A percentile compares a stretch with the other conserved stretches of the same genome.
These are phyloP conservation scores for Aspergillus clavatus DNA, from an alignment of 2,329 filamentous ascomycete species.

Conservation along the genomic window DNA sequence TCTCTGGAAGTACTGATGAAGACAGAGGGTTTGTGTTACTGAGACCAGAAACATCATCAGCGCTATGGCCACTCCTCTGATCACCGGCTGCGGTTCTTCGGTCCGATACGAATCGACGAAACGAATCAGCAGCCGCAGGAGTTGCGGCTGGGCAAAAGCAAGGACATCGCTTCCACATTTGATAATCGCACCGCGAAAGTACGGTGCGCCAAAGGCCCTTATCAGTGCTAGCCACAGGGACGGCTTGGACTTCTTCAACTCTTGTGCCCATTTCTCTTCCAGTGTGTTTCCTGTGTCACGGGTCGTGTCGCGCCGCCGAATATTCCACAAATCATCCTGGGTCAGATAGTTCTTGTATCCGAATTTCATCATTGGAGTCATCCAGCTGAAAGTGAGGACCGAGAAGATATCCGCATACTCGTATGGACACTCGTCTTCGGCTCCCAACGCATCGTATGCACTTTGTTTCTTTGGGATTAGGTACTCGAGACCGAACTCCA, in stretches of 20 bases:
- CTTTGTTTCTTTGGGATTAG: conserved; percentile 74
- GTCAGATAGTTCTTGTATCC: conserved; percentile 90
- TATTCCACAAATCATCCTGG: conserved; percentile 92
- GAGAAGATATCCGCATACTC: conserved; percentile 96
- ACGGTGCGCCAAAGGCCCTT: conserved; percentile 78
- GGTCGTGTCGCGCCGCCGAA: conserved; percentile 76
- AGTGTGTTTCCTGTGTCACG: conserved; percentile 66
- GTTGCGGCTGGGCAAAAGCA: conserved; percentile 85
- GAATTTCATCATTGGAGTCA: conserved; percentile 95
- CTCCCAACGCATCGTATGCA: conserved; percentile 62
- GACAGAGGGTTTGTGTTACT: conserved; percentile 76
- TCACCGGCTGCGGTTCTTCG: conserved; percentile 65
- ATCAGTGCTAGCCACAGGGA: conserved; percentile 85
- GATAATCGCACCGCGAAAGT: conserved; percentile 74
- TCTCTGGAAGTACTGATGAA: conserved; percentile 97
- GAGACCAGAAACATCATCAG: conserved; percentile 89
- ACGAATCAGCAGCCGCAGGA: conserved; percentile 74
- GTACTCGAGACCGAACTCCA: conserved; percentile 78
- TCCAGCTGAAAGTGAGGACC: conserved; percentile 91
- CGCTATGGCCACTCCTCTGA: conserved; percentile 81
- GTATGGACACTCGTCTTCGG: conserved; percentile 63
- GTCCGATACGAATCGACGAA: conserved; percentile 74
- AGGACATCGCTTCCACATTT: conserved; percentile 84
- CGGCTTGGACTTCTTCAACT: conserved; percentile 69
- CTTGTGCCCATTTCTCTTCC: conserved; percentile 68